These are phyloP conservation scores for Grifola frondosa DNA, from an alignment of 1,284 basidiomycete genomes.

Conservation along the genomic window DNA sequence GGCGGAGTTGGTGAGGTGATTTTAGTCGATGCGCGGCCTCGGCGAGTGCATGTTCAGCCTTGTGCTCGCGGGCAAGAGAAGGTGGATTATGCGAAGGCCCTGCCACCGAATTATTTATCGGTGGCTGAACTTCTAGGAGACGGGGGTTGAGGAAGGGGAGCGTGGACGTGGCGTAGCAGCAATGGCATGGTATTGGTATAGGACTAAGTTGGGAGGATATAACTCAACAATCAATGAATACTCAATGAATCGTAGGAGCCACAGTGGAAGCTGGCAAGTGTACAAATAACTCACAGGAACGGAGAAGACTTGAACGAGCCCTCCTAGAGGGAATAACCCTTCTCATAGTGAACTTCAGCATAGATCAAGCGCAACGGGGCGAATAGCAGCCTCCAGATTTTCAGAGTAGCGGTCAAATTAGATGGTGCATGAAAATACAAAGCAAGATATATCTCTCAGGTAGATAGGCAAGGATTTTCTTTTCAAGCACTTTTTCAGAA, in stretches of 20 bases:
- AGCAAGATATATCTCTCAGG: too few relatives aligned
- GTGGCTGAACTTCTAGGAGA: background rate
- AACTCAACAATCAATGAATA: background rate
- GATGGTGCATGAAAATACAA: too few relatives aligned
- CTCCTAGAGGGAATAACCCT: too few relatives aligned
- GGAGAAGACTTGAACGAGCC: background rate
- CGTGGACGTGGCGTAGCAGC: conserved; percentile 5
- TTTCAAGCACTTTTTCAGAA: too few relatives aligned
- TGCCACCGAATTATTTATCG: background rate
- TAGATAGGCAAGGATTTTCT: too few relatives aligned
- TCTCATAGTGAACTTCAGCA: too few relatives aligned
- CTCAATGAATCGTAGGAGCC: too few relatives aligned
- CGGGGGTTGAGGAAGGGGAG: conserved; percentile 3
- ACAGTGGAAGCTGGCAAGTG: background rate
- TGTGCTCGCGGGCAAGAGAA: conserved; percentile 16
- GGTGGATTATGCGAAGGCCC: conserved; percentile 11
- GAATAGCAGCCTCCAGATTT: too few relatives aligned
- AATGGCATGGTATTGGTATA: background rate
- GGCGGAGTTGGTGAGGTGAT: conserved; percentile 34
- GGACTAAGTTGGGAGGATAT: background rate
- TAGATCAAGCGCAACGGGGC: too few relatives aligned
- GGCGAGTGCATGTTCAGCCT: conserved; percentile 29
- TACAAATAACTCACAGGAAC: background rate
- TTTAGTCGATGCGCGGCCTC: conserved; percentile 32
- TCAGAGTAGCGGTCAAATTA: too few relatives aligned